Conservation (phyloP, 305 asterid species). For the Andrographis paniculata region DNA sequence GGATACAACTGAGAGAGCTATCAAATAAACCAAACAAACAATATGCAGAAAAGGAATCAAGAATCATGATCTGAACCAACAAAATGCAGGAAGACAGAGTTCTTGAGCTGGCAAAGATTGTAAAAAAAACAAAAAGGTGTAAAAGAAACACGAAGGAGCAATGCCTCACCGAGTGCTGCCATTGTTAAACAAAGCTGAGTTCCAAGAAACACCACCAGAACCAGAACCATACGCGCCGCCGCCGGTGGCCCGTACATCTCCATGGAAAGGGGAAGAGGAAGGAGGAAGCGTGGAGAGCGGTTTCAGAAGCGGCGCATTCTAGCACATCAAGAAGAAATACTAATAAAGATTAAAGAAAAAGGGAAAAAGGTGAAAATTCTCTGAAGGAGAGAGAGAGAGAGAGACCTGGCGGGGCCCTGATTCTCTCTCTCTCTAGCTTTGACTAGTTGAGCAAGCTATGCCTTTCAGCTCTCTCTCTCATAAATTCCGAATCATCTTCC, state of each 20-base stretch:
- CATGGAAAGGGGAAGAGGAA: slow-evolving; percentile 30
- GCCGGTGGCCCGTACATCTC: slow-evolving; percentile 21
- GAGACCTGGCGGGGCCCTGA: neutral
- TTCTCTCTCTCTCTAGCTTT: neutral
- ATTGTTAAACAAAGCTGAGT: slow-evolving; percentile 24
- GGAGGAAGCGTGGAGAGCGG: slow-evolving; percentile 8
- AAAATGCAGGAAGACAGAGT: slow-evolving; percentile 16
- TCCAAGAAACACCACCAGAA: slow-evolving; percentile 26
- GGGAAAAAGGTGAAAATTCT: too few relatives aligned
- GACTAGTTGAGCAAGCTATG: slow-evolving; percentile 3
- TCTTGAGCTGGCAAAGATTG: slow-evolving; percentile 7
- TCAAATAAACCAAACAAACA: slow-evolving; percentile 9
- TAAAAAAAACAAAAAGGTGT: slow-evolving; percentile 4
- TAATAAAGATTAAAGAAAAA: slow-evolving; percentile 1
- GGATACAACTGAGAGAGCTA: too few relatives aligned
- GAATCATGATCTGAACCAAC: slow-evolving; percentile 9
- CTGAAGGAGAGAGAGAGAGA: neutral
- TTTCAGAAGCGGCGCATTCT: slow-evolving; percentile 20
- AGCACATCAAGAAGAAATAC: too few relatives aligned
- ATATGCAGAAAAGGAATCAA: slow-evolving; percentile 2
- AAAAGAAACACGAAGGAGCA: neutral
- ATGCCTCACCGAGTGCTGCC: slow-evolving; percentile 39
- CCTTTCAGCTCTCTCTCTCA: neutral
- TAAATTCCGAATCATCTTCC: neutral
- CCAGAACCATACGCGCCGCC: slow-evolving; percentile 26